These are phyloP conservation scores for Fusarium torreyae DNA, from an alignment of 2,329 filamentous ascomycete genomes.

Conservation along the genomic window DNA sequence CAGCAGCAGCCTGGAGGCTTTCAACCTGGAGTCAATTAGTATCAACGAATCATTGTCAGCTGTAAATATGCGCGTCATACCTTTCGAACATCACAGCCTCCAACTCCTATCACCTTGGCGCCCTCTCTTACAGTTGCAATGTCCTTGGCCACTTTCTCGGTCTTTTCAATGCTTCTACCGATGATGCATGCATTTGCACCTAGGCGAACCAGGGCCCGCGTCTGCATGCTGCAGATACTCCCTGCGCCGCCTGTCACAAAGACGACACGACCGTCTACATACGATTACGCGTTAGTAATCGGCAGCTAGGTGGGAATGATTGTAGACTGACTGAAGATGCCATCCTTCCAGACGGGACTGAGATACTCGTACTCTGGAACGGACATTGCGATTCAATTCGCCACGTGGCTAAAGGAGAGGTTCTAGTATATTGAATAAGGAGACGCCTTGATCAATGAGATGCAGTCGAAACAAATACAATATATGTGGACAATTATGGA, in stretches of 20 bases:
- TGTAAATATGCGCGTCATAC: slow-evolving; percentile 55
- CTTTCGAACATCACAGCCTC: slow-evolving; percentile 83
- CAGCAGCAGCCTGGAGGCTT: slow-evolving; percentile 74
- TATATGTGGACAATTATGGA: slow-evolving; percentile 8
- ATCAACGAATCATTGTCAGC: slow-evolving; percentile 2
- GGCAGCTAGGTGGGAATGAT: background rate
- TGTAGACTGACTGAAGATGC: slow-evolving; percentile 79
- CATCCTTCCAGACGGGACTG: slow-evolving; percentile 88
- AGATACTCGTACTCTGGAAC: slow-evolving; percentile 81
- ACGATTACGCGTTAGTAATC: slow-evolving; percentile 15
- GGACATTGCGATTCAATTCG: slow-evolving; percentile 67
- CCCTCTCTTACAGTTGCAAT: slow-evolving; percentile 85
- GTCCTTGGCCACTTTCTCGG: slow-evolving; percentile 82
- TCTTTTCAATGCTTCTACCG: slow-evolving; percentile 91
- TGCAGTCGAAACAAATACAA: background rate
- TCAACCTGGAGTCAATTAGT: slow-evolving; percentile 47
- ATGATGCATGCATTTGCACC: slow-evolving; percentile 96
- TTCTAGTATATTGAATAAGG: background rate
- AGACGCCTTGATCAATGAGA: background rate
- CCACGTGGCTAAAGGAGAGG: background rate
- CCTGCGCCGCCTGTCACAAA: slow-evolving; percentile 97
- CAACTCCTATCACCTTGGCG: slow-evolving; percentile 88
- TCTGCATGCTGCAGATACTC: slow-evolving; percentile 94
- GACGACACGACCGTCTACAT: slow-evolving; percentile 84
- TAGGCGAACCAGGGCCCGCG: slow-evolving; percentile 89